Base-by-base conservation (phyloP, 306 rosid genomes). In the Quercus aquifolioides region DNA sequence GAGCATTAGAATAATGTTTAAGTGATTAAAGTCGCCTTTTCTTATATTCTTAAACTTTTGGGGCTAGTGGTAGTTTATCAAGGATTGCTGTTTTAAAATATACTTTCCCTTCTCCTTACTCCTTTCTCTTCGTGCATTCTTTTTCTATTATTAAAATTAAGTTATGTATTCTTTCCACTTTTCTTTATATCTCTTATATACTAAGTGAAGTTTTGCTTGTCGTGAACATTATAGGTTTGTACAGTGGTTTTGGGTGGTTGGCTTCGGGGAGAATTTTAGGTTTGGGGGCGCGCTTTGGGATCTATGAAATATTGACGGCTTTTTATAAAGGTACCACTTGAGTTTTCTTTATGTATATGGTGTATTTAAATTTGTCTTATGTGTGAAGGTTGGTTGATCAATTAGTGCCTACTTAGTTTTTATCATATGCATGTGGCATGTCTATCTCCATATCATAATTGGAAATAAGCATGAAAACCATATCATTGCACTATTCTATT, bases 241-340 rank as follows among this genome's bases (percentile, higher is more conserved):
- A 83, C 71, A 82, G 77, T 75, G 99, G 99, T 49, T 85, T 88
- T 81, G 85, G 95, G 52, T 93, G 93, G 98, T 84, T 83, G 85
- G 93, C 91, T 57, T 76, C 38, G 8, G 98, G 97, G 81, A 95
- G 96, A 86, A 69, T 84, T 84, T 88, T 91, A 20, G 96, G 99
- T 62, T 31, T 91, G n/a, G 99, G 96, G 86, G 86, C 93, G 69
- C 90, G 98, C 69, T 95, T 90, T 86, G 99, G 96, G 79, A 88
- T 86, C 79, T 93, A 93, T 23, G 99, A 95, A 86, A 87, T 95
- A 64, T 75, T 95, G 85, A 86, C 98, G 4, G 94, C 98, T 70
- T 90, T 83, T 81, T 88, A 71, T 59, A 91, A 93, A 88, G 99
- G 99, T 93, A 73, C 55, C 77, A 38, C 25, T 75, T 51, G 59